Base-by-base conservation (phyloP, 495 filamentous ascomycete species). In the Chaetomium cochliodes region DNA sequence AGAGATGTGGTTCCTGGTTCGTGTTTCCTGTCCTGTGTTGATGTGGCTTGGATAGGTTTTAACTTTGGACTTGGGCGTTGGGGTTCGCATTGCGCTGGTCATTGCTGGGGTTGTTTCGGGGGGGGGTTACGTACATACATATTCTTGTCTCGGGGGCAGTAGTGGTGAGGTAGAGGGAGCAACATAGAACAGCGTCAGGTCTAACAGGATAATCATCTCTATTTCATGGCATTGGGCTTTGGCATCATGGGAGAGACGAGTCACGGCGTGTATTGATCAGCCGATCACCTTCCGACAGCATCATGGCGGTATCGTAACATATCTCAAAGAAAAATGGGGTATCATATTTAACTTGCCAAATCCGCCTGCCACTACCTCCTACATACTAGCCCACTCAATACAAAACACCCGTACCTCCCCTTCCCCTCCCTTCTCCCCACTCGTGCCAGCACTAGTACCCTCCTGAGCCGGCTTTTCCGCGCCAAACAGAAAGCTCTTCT, bases 401-500 rank as follows among this genome's bases (percentile, higher is more conserved):
- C 71, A 74, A 61, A 74, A 76, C 23, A 74, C 69, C 26, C 74
- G 55, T 53, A 74, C 66, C 23, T 66, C 65, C 11, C 54, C 67
- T 12, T 42, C 61, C 20, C 41, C 64, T 46, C 37, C 44, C 18
- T 49, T 51, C 11, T 50, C 46, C 18, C 16, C 53, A 8, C n/a
- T 37, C 0, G 0, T 25, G 51, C 15, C n/a, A 13, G 4, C 16
- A 37, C 28, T 26, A 56, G 3, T 12, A 3, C 30, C 25, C 6
- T 50, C 49, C 12, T 9, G 25, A 16, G 4, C 51, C 22, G 20
- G 46, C 39, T 42, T 30, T 42, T 57, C 50, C 13, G 92, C 93
- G 11, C 94, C 94, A 68, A 98, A 81, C 59, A 98, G 77, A 75
- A 90, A 97, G 3, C 89, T 90, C 77, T 98, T 98, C 79, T 98